Conservation (phyloP, 768 basidiomycete species). For the Suillus ampliporus region DNA sequence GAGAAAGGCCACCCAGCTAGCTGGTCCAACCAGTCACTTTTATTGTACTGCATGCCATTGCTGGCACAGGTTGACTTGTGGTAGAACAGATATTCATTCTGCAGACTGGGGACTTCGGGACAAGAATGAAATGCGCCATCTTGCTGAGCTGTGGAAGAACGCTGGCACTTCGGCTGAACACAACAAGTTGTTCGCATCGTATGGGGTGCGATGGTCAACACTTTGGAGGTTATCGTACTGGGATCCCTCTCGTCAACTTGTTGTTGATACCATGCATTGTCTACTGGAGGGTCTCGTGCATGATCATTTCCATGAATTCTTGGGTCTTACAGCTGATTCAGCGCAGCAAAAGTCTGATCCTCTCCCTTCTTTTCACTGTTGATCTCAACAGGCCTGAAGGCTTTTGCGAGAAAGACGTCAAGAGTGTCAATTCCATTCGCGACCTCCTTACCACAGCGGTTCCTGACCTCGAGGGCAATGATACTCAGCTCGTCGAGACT, state of each 20-base stretch:
- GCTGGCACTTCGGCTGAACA: not conserved
- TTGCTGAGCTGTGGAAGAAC: not conserved
- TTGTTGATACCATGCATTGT: slow-evolving; percentile 32
- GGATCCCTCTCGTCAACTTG: slow-evolving; percentile 23
- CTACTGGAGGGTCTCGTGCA: slow-evolving; percentile 5
- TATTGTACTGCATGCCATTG: slow-evolving; percentile 40
- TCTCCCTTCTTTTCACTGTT: slow-evolving; percentile 4
- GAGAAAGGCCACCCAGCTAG: slow-evolving; percentile 33
- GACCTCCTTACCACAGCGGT: slow-evolving; percentile 1
- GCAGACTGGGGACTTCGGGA: slow-evolving; percentile 7
- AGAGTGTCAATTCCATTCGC: slow-evolving; percentile 11
- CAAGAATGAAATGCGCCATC: not conserved
- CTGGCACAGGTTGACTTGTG: slow-evolving; percentile 9
- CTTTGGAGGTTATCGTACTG: slow-evolving; percentile 28
- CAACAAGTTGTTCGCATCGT: not conserved
- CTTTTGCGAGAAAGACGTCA: not conserved
- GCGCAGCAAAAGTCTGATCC: slow-evolving; percentile 1
- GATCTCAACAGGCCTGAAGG: not conserved
- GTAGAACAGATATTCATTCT: slow-evolving; percentile 9
- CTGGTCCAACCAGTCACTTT: slow-evolving; percentile 27
- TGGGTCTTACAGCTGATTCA: not conserved
- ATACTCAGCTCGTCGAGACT: not conserved
- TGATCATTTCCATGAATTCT: slow-evolving; percentile 12
- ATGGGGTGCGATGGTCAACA: slow-evolving; percentile 23
- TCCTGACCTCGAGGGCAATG: not conserved